These are phyloP conservation scores for Solanum habrochaites DNA, from an alignment of 257 asterid genomes.

Conservation along the genomic window DNA sequence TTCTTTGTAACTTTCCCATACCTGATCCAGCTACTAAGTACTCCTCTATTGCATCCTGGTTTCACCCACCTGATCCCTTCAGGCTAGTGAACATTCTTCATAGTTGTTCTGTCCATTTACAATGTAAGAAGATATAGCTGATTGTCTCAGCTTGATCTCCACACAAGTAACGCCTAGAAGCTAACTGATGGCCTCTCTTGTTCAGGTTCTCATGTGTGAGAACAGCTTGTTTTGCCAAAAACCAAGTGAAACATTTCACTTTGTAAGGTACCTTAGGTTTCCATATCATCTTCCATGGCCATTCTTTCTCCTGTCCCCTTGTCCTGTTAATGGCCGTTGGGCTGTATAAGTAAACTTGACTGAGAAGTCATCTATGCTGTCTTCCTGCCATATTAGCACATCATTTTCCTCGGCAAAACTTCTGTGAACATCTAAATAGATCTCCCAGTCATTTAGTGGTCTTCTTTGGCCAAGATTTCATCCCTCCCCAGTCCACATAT, in stretches of 20 bases:
- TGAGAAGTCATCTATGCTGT: not conserved
- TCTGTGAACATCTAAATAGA: not conserved
- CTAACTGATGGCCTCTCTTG: not conserved
- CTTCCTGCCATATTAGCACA: not conserved
- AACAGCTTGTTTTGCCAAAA: not conserved
- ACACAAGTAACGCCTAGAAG: not conserved
- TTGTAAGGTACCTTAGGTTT: not conserved
- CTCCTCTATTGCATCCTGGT: not conserved
- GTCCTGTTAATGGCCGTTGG: not conserved
- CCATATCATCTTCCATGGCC: not conserved
- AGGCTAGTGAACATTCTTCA: not conserved
- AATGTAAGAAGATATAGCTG: not conserved
- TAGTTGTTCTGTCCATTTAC: not conserved
- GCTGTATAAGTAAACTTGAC: not conserved
- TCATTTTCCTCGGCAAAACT: not conserved
- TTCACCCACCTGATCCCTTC: not conserved
- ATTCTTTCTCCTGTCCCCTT: not conserved
- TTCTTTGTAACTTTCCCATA: not conserved
- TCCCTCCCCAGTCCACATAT: not conserved
- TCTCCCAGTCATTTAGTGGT: not conserved
- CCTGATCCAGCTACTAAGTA: not conserved
- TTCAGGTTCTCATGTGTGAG: not conserved
- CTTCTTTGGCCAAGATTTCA: not conserved
- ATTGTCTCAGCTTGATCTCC: not conserved
- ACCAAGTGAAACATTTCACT: not conserved